Evolutionary conservation across 176 grass and related monocot genomes (phyloP), one percentile per base, ranked within the genome.

Genomic region (Oryza meridionalis): DNA sequence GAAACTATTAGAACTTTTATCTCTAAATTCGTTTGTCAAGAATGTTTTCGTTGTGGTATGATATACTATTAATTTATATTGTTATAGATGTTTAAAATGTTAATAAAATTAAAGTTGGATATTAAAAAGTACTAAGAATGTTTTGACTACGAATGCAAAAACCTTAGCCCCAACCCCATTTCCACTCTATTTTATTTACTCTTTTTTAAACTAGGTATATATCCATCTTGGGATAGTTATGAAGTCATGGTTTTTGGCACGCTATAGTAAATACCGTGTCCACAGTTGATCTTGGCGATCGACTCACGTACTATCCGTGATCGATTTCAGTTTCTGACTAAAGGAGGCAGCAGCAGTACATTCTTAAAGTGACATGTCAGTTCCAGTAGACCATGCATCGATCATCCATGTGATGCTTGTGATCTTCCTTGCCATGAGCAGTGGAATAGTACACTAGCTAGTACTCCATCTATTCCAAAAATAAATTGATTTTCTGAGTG

Each of bases 311-410:
- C 50, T 83, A 22, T 69, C 69, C 68, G 84, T 90, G 88, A 83
- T 90, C 74, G 35, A 62, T 32, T 69, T 51, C 69, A 33, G 84
- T 69, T 69, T 24, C 88, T 75, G 80, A 64, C 70, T 69, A 73
- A 29, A 68, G 46, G 15, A 62, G 58, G 58, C n/a, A 62, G 58
- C 38, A 22, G 19, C 84, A 49, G 62, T 73, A 63, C 84, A 74
- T 86, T 90, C 88, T 86, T 86, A 90, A 86, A 90, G 83, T 67
- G 78, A 22, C 73, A 12, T 69, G 73, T n/a, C 79, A 82, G 88
- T 81, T 82, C 45, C 72, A 73, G 51, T 77, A 82, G 62, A 33
- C 25, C 81, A 64, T 75, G 58, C 62, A 42, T 79, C 29, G 29
- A 31, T 31, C 49, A 66, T 79, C 38, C 58, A 37, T 88, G 74